Conservation (phyloP, 495 filamentous ascomycete genomes). For the Penicillium riverlandense region DNA sequence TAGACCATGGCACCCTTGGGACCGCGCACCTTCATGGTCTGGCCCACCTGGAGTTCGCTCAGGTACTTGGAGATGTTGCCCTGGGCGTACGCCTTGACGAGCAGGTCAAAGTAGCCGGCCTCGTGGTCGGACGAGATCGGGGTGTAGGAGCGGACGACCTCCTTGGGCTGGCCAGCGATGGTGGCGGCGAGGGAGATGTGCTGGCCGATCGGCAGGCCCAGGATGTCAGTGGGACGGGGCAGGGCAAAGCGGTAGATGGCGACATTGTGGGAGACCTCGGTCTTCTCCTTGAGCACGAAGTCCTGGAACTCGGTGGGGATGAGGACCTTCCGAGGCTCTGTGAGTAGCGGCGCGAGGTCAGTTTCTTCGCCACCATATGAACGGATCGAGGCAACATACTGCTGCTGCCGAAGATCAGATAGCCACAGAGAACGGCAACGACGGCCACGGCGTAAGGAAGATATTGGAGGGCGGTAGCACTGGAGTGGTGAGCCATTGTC, state of each 20-base stretch:
- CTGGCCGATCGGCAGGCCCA: conserved; percentile 95
- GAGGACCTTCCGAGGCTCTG: conserved; percentile 72
- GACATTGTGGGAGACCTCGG: conserved; percentile 90
- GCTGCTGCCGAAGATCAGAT: conserved; percentile 15
- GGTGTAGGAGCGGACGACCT: conserved; percentile 93
- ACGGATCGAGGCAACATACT: conserved; percentile 10
- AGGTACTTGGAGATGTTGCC: conserved; percentile 95
- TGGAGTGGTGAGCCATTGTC: too few relatives aligned
- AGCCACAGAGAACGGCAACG: conserved; percentile 9
- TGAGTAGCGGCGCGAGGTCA: background rate
- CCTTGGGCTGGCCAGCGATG: conserved; percentile 69
- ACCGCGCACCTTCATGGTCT: conserved; percentile 81
- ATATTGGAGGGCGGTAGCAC: too few relatives aligned
- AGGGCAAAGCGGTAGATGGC: conserved; percentile 94
- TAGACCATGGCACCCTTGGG: conserved; percentile 98
- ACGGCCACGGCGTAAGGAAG: background rate
- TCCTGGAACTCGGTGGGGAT: conserved; percentile 83
- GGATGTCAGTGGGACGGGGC: conserved; percentile 66
- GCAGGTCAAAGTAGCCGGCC: conserved; percentile 90
- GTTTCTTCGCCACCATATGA: background rate
- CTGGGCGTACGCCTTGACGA: conserved; percentile 94
- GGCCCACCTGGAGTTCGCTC: conserved; percentile 69
- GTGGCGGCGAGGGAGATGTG: conserved; percentile 91
- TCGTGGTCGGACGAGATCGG: conserved; percentile 90
- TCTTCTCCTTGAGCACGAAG: conserved; percentile 87